Evolutionary conservation across 2,329 filamentous ascomycete genomes (phyloP), one percentile per base, ranked within the genome.

Genomic region (Chaetothyriales sp.): DNA sequence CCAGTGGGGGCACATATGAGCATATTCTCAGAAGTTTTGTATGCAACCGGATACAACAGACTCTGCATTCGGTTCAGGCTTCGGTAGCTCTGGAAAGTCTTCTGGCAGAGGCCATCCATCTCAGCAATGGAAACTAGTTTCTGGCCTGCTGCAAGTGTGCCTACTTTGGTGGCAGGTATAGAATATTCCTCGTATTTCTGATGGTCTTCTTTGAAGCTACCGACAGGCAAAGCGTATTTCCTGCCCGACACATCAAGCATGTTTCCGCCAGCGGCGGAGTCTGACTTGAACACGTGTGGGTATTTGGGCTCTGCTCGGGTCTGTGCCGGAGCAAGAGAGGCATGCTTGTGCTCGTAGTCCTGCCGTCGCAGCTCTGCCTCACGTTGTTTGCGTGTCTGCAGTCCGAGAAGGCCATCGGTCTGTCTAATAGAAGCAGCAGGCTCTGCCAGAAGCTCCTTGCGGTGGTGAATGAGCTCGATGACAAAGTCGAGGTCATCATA

Each of bases 11-110:
- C 92, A 67, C 92, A 98, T 53, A 98, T 93, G 48, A 98, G 78
- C 90, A 98, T 95, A 60, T 98, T 98, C 68, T 98, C 92, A 62
- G 81, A 95, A 1, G 87, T 95, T 65, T 83, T 86, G 69, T 98
- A 96, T 0, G 89, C 92, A 4, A 98, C 86, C 0, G 88, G 88
- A 61, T 95, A 95, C 0, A 96, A 86, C 46, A 98, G 73, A 65
- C 89, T 96, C 70, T 98, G 92, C 93, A 98, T 98, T 25, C 93
- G 83, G 63, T 98, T 98, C 53, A 98, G 76, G 2, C 84, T 71
- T 68, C 89, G 90, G 73, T 98, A 98, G 0, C 89, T 89, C 63
- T 83, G 86, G 71, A 98, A 98, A 0, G 92, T 98, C n/a, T 78
- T 80, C 54, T 80, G 78, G 61, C 92, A 98, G 25, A 98, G 74